These are phyloP conservation scores for Zychaea mexicana DNA, from an alignment of 371 early-diverging fungal genomes.

Conservation along the genomic window DNA sequence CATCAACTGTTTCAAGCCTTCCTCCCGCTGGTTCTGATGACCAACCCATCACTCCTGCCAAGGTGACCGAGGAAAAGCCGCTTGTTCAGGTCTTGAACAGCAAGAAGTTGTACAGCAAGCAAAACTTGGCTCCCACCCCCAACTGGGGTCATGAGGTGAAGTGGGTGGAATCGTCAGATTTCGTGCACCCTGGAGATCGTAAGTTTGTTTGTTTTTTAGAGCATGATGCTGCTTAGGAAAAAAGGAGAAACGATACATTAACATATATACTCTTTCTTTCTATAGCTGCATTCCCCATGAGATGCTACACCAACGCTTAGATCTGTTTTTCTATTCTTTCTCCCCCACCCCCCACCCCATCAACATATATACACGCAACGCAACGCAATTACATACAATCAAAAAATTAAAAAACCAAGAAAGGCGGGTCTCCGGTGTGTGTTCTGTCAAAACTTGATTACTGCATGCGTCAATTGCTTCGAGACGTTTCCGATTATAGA, in stretches of 20 bases:
- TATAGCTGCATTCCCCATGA: conserved; percentile 17
- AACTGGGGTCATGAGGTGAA: conserved; percentile 38
- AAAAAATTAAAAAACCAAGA: too few relatives aligned
- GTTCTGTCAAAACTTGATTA: too few relatives aligned
- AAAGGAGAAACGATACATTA: not conserved
- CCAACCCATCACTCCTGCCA: conserved; percentile 20
- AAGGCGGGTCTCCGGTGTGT: too few relatives aligned
- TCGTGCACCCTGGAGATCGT: conserved; percentile 50
- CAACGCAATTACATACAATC: too few relatives aligned
- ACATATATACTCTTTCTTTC: not conserved
- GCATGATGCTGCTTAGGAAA: not conserved
- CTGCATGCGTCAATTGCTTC: too few relatives aligned
- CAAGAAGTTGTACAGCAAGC: conserved; percentile 33
- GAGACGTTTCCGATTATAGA: too few relatives aligned
- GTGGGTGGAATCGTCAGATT: conserved; percentile 51
- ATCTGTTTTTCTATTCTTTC: conserved; percentile 3
- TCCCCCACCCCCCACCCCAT: too few relatives aligned
- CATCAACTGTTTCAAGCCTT: conserved; percentile 23
- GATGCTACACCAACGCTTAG: conserved; percentile 14
- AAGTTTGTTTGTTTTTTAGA: conserved; percentile 7
- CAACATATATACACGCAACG: not conserved
- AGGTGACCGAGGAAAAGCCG: conserved; percentile 35
- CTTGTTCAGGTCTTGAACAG: conserved; percentile 44
- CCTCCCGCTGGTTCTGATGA: conserved; percentile 27
- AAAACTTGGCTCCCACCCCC: conserved; percentile 43